Evolutionary conservation across 805 yeast genomes (phyloP), one percentile per base, ranked within the genome.

Genomic region (Metschnikowia dekortorum): DNA sequence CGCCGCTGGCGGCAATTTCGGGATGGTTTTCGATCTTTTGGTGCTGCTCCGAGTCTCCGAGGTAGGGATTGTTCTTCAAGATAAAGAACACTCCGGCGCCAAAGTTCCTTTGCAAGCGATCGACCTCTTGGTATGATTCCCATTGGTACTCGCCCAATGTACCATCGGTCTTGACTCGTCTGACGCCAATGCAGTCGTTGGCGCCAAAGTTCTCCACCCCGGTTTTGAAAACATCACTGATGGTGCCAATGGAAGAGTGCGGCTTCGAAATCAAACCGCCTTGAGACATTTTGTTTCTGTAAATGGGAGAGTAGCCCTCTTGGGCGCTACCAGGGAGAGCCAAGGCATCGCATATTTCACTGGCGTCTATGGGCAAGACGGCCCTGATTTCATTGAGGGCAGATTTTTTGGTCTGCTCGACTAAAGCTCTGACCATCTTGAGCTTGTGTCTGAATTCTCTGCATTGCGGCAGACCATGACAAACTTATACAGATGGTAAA

Each of bases 21-120:
- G 44, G 29, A 40, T 51, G 54, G 8, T 52, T 52, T 22, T 57
- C 57, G 44, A 71, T 62, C 42, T 64, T 64, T 9, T 46, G 49
- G 48, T 67, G 70, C 22, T 58, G 51, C 13, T 53, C 60, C 22
- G 62, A 58, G 28, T 64, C 58, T 16, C 64, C 58, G 37, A 60
- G 61, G 55, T 51, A 71, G 5, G 68, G 71, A 52, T 69, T 71
- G 55, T 69, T 68, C 39, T 53, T 53, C 49, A 55, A 50, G 11
- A 49, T 43, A 39, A 55, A 55, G 29, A 57, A 55, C 14, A 55
- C 46, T 1, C 60, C 60, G n/a, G 57, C 54, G 2, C 57, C 60
- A 29, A 57, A 53, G 16, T 48, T 33, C 31, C 34, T 39, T 36
- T 46, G 47, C 16, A 43, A 28, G 29, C 41, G 42, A 14, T 46